Evolutionary conservation across 768 basidiomycete genomes (phyloP).

Genomic region (Pulveroboletus ravenelii): DNA sequence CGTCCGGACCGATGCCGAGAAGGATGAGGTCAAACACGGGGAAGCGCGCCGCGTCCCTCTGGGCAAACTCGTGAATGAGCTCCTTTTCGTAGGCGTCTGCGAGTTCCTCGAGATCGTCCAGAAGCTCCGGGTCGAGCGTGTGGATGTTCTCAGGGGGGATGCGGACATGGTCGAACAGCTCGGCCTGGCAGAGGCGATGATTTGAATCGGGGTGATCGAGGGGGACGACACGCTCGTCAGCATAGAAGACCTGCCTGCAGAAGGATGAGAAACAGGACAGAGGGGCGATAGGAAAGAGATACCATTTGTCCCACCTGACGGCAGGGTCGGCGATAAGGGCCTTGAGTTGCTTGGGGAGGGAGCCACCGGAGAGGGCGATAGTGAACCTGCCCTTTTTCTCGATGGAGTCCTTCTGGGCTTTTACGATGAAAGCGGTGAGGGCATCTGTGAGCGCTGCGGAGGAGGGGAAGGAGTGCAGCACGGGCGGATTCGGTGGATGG

Average conservation of each 20-base stretch:
- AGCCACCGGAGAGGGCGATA: conserved; percentile 90
- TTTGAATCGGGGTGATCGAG: conserved; percentile 93
- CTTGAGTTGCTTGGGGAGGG: conserved; percentile 76
- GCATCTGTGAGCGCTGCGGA: conserved; percentile 50
- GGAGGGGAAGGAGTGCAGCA: conserved; percentile 68
- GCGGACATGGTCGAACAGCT: conserved; percentile 78
- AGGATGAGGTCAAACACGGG: conserved; percentile 97
- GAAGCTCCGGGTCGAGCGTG: conserved; percentile 63
- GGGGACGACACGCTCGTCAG: conserved; percentile 92
- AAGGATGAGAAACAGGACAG: background rate
- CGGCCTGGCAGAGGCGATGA: conserved; percentile 66
- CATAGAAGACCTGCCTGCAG: conserved; percentile 93
- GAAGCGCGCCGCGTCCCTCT: conserved; percentile 91
- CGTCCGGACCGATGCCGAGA: conserved; percentile 94
- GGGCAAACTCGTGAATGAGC: conserved; percentile 88
- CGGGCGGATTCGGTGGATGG: conserved; percentile 58
- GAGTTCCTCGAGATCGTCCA: conserved; percentile 76
- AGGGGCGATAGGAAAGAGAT: background rate
- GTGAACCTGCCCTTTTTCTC: conserved; percentile 88
- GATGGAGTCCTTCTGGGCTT: conserved; percentile 85
- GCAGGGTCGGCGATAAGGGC: conserved; percentile 60
- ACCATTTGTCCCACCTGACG: conserved; percentile 96
- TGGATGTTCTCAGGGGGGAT: conserved; percentile 78
- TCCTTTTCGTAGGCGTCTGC: conserved; percentile 75
- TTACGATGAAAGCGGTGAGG: conserved; percentile 78